These are phyloP conservation scores for Fusarium protoensiforme DNA, from an alignment of 2,329 filamentous ascomycete genomes.

Conservation along the genomic window DNA sequence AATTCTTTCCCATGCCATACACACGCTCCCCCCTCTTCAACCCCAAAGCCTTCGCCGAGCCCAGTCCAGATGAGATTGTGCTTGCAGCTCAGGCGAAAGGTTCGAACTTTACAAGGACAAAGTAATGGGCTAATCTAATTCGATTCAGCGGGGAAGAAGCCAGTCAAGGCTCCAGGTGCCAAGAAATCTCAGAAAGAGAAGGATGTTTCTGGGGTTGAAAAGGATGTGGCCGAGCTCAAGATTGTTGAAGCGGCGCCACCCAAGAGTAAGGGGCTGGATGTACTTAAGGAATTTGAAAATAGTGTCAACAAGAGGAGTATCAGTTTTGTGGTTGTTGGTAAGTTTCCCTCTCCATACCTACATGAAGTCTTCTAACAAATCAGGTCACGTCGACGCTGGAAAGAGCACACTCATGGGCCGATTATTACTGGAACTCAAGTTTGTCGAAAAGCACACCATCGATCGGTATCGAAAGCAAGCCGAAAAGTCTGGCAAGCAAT, in stretches of 20 bases:
- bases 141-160: conserved; percentile 64
- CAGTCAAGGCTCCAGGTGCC: conserved; percentile 47
- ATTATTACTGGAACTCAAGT: conserved; percentile 87
- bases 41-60: conserved; percentile 78
- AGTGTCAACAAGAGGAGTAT: conserved; percentile 80
- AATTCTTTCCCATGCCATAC: conserved; percentile 60
- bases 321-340: conserved; percentile 94
- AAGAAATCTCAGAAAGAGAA: conserved; percentile 55
- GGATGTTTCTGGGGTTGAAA: conserved; percentile 38
- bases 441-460: conserved; percentile 87
- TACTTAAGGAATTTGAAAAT: conserved; percentile 82
- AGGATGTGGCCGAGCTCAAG: conserved; percentile 49
- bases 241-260: conserved; percentile 66
- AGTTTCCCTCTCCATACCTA: conserved; percentile 40
- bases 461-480: conserved; percentile 91
- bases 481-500: conserved; percentile 90
- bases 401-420: conserved; percentile 98
- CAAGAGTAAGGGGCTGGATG: conserved; percentile 84
- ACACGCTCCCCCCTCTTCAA: conserved; percentile 60
- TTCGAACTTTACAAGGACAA: conserved; percentile 70
- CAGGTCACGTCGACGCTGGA: conserved; percentile 95
- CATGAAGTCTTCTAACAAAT: conserved; percentile 25
- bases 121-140: conserved; percentile 65
- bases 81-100: conserved; percentile 89
- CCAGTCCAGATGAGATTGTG: conserved; percentile 92